Evolutionary conservation across 2,329 filamentous ascomycete species (phyloP).

Genomic region (Pseudogymnoascus verrucosus): DNA sequence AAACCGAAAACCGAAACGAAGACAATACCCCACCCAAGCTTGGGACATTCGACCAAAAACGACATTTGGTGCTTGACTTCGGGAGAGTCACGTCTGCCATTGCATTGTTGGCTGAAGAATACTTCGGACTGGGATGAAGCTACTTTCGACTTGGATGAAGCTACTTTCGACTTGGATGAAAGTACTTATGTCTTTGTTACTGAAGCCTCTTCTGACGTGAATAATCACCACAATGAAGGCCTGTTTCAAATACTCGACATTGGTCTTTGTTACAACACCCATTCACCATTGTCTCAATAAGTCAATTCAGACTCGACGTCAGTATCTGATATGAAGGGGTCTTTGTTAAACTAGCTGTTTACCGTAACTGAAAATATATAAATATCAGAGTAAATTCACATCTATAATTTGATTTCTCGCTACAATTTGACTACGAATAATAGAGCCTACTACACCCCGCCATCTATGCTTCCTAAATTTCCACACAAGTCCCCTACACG

Average conservation of each 20-base stretch:
- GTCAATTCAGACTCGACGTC: not conserved
- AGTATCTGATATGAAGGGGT: not conserved
- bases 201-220: not conserved
- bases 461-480: not conserved
- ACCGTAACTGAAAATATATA: not conserved
- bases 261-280: not conserved
- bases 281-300: conserved; percentile 1
- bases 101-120: no score
- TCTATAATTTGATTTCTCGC: not conserved
- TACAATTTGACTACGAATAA: not conserved
- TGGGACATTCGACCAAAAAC: no score
- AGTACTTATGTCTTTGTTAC: no score
- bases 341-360: not conserved
- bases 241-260: not conserved
- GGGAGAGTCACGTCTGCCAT: no score
- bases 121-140: no score
- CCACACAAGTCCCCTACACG: not conserved
- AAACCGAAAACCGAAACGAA: no score
- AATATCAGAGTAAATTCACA: not conserved
- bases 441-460: not conserved
- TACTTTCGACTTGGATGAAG: no score
- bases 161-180: not conserved
- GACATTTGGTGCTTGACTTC: no score
- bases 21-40: no score
- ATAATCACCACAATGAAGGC: not conserved